Base-by-base conservation (phyloP, 305 asterid genomes). In the Nicotiana rustica region DNA sequence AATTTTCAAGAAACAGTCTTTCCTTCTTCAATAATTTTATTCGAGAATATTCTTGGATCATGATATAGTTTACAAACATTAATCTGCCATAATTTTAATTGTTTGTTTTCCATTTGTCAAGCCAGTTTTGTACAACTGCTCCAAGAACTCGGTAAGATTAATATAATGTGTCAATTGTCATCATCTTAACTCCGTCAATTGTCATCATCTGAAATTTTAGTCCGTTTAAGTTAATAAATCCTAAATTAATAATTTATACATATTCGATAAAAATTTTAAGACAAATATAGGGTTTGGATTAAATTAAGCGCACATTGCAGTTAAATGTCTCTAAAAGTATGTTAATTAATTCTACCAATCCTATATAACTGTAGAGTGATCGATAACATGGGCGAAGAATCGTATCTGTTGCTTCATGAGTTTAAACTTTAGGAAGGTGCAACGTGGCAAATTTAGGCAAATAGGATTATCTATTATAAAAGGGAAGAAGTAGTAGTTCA, bases 1-100 rank as follows among this genome's bases (percentile, higher is more conserved):
- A 1, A 15, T 21, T 57, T 25, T 33, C 18, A 4, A 56, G 13
- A 7, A 4, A 62, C 4, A 17, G 19, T 1, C 77, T 52, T 25
- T 19, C 67, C 57, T 61, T 52, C 70, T 64, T 25, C 73, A 73
- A 61, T 61, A 3, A 60, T 60, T 10, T 44, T 6, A 64, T 57
- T 70, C 84, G 5, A 73, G 84, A 82, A 44, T 38, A 6, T 71
- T 82, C 84, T n/a, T 59, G 31, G 18, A 44, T 35, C 44, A 4
- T n/a, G 12, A 8, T 33, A 36, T 15, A 9, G 9, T 41, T 14
- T 25, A 21, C 65, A 52, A 52, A 10, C 57, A 12, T 52, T 10
- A 41, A 41, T 41, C 57, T 3, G 17, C 44, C 65, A 6, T 14
- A 25, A 52, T 52, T 7, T 14, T 25, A 73, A 25, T 21, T 17